A percentile compares a stretch with the other conserved stretches of the same genome.
phyloP scores from a whole-genome alignment of 2,329 filamentous ascomycete species.

The Cladosporium austrohemisphaericum region DNA sequence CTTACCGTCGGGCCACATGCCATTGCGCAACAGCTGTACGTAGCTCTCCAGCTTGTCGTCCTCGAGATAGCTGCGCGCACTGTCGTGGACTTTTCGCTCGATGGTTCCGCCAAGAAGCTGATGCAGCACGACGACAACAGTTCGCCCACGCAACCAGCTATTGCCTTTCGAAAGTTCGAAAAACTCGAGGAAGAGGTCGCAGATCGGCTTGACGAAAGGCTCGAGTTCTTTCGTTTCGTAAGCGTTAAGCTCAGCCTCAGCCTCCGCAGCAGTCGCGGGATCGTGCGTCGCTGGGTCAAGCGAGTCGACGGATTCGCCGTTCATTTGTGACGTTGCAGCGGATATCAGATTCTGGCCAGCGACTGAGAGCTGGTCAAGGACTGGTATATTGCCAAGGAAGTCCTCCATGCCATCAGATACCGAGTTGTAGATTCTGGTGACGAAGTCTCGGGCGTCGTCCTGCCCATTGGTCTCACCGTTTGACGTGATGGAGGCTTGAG shows the following conservation, averaged over 20 bases:
- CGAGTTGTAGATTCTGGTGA: constrained; percentile 91
- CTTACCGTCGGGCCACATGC: constrained; percentile 74
- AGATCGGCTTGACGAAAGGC: constrained; percentile 97
- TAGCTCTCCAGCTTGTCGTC: constrained; percentile 78
- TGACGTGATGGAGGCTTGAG: constrained; percentile 69
- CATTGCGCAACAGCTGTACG: constrained; percentile 67
- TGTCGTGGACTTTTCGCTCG: constrained; percentile 89
- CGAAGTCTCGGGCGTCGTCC: constrained; percentile 71
- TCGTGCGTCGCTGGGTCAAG: constrained; percentile 41
- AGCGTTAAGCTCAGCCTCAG: constrained; percentile 87
- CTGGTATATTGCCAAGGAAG: constrained; percentile 91
- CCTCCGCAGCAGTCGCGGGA: constrained; percentile 61
- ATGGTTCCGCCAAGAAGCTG: constrained; percentile 94
- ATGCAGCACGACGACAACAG: constrained; percentile 92
- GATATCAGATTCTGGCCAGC: constrained; percentile 89
- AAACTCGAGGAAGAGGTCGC: constrained; percentile 91
- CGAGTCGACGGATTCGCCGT: constrained; percentile 38
- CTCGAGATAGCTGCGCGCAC: constrained; percentile 66
- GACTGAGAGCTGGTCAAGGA: constrained; percentile 87
- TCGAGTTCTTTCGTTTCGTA: constrained; percentile 87
- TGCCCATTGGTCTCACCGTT: constrained; percentile 54
- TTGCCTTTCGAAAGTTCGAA: constrained; percentile 94
- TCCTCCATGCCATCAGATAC: constrained; percentile 98
- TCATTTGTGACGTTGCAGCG: constrained; percentile 58
- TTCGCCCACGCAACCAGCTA: constrained; percentile 93